Evolutionary conservation across 805 yeast genomes (phyloP), one percentile per base, ranked within the genome.

Genomic region (Metschnikowia chrysomelidarum): DNA sequence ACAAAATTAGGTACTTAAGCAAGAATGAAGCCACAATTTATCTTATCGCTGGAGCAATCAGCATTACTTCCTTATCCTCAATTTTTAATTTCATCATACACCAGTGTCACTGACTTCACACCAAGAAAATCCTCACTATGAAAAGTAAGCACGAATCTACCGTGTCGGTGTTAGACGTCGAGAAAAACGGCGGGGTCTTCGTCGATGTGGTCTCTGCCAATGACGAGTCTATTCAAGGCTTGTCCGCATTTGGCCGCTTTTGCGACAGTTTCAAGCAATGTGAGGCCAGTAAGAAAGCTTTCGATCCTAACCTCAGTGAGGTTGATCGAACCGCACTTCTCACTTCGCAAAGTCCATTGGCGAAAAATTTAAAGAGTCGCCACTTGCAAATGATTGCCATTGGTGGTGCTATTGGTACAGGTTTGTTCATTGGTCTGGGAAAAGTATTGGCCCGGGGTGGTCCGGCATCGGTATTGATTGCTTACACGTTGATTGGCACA

Each of bases 371-470:
- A 50, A 76, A 75, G 47, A 56, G 62, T 26, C 71, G 87, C 52
- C 85, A 79, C 48, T 54, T 80, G 48, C 77, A 78, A 44, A 25
- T 17, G 87, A 84, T 85, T 62, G 88, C 93, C 32, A 68, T 84
- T 43, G 93, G 91, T 47, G 89, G 91, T 24, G 73, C 82, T 41
- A 83, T 86, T 47, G 95, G 95, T 49, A 80, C 91, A 7, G 95
- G 93, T 53, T 65, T 86, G 34, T 78, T 87, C 43, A 82, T 87
- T 21, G 87, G 87, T 53, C 73, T 87, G 2, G 85, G 86, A 41
- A 58, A 69, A 12, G 73, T 85, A 2, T 60, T 84, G 34, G 48
- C 69, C 14, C 64, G 69, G 22, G 84, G 87, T 56, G 91, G 93
- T 17, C 91, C 93, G n/a, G 84, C 82, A 5, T 69, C 66, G 30